Percentiles rank a stretch among this genome's conserved stretches.
These are phyloP conservation scores for Scopulariopsis brevicaulis DNA, from an alignment of 2,329 filamentous ascomycete species.

Conservation along the genomic window DNA sequence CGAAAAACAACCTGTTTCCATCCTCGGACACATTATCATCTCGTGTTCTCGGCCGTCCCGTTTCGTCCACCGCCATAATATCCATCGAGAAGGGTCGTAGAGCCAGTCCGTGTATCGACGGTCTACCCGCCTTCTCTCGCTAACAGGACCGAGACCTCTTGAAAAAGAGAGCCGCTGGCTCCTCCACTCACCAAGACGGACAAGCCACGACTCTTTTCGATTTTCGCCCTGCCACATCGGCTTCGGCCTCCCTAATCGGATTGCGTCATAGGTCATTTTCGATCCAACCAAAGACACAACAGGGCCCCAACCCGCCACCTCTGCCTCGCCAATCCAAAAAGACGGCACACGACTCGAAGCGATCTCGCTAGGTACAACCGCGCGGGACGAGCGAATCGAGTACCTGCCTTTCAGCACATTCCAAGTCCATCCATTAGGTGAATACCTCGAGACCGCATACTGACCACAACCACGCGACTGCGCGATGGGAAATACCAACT, in stretches of 20 bases:
- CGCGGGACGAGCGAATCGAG: not conserved
- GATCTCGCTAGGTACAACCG: not conserved
- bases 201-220: slow-evolving; percentile 30
- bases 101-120: not conserved
- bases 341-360: not conserved
- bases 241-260: slow-evolving; percentile 2
- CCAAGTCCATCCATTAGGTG: not conserved
- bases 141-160: slow-evolving; percentile 8
- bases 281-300: not conserved
- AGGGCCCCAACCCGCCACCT: not conserved
- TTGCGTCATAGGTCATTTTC: not conserved
- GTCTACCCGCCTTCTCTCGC: not conserved
- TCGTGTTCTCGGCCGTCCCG: not conserved
- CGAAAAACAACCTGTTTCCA: not conserved
- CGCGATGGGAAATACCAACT: slow-evolving; percentile 67
- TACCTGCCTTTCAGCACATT: not conserved
- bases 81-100: not conserved
- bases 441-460: not conserved
- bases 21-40: not conserved
- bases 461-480: slow-evolving; percentile 4
- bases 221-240: slow-evolving; percentile 18
- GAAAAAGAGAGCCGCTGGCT: slow-evolving; percentile 13
- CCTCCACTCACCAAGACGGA: slow-evolving; percentile 34
- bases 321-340: not conserved
- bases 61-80: not conserved